These are phyloP conservation scores for Porcisia deanei DNA, from an alignment of 208 protist species.

Conservation along the genomic window DNA sequence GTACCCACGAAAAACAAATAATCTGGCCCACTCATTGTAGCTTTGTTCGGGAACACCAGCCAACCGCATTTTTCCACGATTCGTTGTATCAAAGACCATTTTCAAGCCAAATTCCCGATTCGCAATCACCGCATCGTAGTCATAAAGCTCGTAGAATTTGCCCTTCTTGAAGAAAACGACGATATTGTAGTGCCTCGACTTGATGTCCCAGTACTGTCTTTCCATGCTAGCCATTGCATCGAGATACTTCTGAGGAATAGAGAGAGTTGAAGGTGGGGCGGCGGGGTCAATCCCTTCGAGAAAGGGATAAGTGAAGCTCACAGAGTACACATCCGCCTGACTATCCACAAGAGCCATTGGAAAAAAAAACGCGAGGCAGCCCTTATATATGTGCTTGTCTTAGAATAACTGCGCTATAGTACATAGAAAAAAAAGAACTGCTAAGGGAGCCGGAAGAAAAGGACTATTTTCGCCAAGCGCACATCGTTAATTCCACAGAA, in stretches of 20 bases:
- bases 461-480: neutral
- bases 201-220: slow-evolving; percentile 97
- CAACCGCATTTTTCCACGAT: slow-evolving; percentile 92
- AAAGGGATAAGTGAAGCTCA: slow-evolving; percentile 80
- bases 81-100: slow-evolving; percentile 85
- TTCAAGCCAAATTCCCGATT: slow-evolving; percentile 94
- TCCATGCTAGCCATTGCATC: slow-evolving; percentile 92
- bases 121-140: slow-evolving; percentile 92
- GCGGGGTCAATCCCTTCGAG: slow-evolving; percentile 61
- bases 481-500: neutral
- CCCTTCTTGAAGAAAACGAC: slow-evolving; percentile 97
- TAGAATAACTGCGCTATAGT: neutral
- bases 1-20: slow-evolving; percentile 94
- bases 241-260: slow-evolving; percentile 75
- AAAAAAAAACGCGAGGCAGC: neutral
- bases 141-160: slow-evolving; percentile 97
- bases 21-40: slow-evolving; percentile 88
- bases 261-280: slow-evolving; percentile 65
- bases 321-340: slow-evolving; percentile 30
- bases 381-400: neutral
- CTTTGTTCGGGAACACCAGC: slow-evolving; percentile 93
- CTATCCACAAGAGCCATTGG: neutral
- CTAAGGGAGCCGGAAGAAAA: neutral
- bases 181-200: slow-evolving; percentile 90
- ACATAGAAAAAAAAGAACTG: neutral